Conservation (phyloP, 2,329 filamentous ascomycete species). For the Trichoderma endophyticum region DNA sequence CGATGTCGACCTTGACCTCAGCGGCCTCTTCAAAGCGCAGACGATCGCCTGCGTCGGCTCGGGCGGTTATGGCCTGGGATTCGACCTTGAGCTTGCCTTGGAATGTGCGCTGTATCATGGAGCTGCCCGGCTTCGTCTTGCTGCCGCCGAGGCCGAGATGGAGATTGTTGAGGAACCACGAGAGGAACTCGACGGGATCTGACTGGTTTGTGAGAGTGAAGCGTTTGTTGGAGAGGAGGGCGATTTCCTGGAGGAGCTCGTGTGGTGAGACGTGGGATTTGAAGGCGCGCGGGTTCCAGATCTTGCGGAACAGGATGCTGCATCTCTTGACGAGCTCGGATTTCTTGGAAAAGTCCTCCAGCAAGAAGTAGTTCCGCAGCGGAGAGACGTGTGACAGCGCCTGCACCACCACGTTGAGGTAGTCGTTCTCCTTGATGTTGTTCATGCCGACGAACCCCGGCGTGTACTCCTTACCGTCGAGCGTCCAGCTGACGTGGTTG, state of each 20-base stretch:
- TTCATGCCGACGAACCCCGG: constrained; percentile 98
- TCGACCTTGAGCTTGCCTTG: constrained; percentile 91
- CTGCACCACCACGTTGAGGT: constrained; percentile 93
- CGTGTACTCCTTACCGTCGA: constrained; percentile 79
- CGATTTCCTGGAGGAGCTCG: constrained; percentile 92
- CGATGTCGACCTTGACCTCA: constrained; percentile 70
- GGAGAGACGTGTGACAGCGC: constrained; percentile 86
- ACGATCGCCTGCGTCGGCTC: constrained; percentile 81
- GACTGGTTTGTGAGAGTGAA: constrained; percentile 89
- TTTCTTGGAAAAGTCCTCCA: constrained; percentile 71
- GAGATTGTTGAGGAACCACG: constrained; percentile 96
- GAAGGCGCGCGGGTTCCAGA: constrained; percentile 97
- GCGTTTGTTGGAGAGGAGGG: constrained; percentile 83
- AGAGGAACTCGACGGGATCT: constrained; percentile 93
- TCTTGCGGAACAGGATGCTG: constrained; percentile 87
- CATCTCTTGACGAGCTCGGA: constrained; percentile 84
- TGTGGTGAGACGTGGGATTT: constrained; percentile 96
- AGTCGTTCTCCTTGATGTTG: constrained; percentile 99
- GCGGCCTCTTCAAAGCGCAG: constrained; percentile 90
- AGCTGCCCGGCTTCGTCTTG: constrained; percentile 78
- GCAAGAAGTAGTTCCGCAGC: constrained; percentile 84
- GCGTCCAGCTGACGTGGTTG: constrained; percentile 63
- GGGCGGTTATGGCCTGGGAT: constrained; percentile 88
- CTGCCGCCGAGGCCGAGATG: constrained; percentile 88
- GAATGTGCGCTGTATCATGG: constrained; percentile 88